Conservation (phyloP, 2,329 filamentous ascomycete species). For the Colletotrichum cuscutae region DNA sequence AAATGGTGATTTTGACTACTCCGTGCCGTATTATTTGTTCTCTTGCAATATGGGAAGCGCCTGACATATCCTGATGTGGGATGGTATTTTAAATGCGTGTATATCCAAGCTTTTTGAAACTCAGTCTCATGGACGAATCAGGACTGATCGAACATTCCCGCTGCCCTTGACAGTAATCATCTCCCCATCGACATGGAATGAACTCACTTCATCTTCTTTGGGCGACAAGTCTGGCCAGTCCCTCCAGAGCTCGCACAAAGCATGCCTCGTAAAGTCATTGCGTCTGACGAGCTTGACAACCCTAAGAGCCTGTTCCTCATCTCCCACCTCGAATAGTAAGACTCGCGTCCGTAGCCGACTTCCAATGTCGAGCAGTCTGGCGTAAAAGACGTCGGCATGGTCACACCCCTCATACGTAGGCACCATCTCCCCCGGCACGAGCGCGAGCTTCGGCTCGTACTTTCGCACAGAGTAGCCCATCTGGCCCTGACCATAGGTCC, state of each 20-base stretch:
- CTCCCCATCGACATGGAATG: slow-evolving; percentile 38
- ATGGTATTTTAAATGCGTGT: not conserved
- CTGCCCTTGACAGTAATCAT: slow-evolving; percentile 50
- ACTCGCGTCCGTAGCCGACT: slow-evolving; percentile 59
- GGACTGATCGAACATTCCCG: slow-evolving; percentile 60
- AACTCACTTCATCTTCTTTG: slow-evolving; percentile 40
- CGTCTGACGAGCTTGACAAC: slow-evolving; percentile 63
- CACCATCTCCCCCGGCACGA: slow-evolving; percentile 65
- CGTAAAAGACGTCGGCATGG: slow-evolving; percentile 73
- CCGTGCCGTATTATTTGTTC: too few species aligned
- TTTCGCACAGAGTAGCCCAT: slow-evolving; percentile 80
- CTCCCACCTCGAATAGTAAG: slow-evolving; percentile 78
- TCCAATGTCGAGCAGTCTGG: slow-evolving; percentile 68
- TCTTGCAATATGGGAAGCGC: not conserved
- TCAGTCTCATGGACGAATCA: slow-evolving; percentile 30
- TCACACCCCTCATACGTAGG: slow-evolving; percentile 44
- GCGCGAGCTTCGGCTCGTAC: slow-evolving; percentile 82
- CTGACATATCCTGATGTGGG: not conserved
- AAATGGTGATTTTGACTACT: too few species aligned
- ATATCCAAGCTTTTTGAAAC: not conserved
- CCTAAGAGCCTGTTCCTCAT: slow-evolving; percentile 72
- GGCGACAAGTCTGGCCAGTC: slow-evolving; percentile 67
- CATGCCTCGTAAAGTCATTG: slow-evolving; percentile 41
- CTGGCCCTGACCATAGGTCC: slow-evolving; percentile 50
- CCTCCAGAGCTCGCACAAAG: slow-evolving; percentile 74